Conservation (phyloP, 805 yeast species). For the Alloascoidea africana region DNA sequence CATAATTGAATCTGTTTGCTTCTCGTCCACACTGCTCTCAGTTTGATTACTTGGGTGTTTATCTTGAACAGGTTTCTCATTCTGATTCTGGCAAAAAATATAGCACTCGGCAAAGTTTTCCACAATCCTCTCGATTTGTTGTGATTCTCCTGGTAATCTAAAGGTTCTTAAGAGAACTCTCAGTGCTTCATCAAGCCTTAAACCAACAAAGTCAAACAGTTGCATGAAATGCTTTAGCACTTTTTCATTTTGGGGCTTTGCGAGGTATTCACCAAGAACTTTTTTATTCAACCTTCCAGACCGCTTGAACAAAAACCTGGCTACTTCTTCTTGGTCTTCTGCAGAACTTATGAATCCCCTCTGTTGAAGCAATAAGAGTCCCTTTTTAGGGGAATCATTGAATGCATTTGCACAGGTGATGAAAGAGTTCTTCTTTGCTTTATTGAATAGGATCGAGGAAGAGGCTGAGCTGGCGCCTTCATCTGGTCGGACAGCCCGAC, state of each 20-base stretch:
- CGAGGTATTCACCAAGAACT: constrained; percentile 71
- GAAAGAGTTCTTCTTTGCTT: constrained; percentile 52
- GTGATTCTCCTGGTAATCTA: constrained; percentile 94
- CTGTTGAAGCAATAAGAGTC: constrained; percentile 48
- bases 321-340: constrained; percentile 43
- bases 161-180: constrained; percentile 70
- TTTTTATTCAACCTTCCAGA: constrained; percentile 80
- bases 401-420: constrained; percentile 61
- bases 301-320: constrained; percentile 59
- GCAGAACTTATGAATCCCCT: constrained; percentile 43
- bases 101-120: constrained; percentile 77
- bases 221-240: constrained; percentile 51
- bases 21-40: no score
- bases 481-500: constrained; percentile 4
- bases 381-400: constrained; percentile 67
- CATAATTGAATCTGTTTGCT: background rate
- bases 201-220: constrained; percentile 56
- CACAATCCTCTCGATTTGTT: constrained; percentile 85
- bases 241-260: constrained; percentile 53
- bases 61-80: constrained; percentile 8
- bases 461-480: constrained; percentile 8
- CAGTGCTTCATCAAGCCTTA: constrained; percentile 88
- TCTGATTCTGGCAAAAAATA: constrained; percentile 41
- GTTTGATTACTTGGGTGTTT: background rate
- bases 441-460: constrained; percentile 16